Evolutionary conservation across 2,329 filamentous ascomycete genomes (phyloP), one percentile per base, ranked within the genome.

Genomic region (Talaromyces sp.): DNA sequence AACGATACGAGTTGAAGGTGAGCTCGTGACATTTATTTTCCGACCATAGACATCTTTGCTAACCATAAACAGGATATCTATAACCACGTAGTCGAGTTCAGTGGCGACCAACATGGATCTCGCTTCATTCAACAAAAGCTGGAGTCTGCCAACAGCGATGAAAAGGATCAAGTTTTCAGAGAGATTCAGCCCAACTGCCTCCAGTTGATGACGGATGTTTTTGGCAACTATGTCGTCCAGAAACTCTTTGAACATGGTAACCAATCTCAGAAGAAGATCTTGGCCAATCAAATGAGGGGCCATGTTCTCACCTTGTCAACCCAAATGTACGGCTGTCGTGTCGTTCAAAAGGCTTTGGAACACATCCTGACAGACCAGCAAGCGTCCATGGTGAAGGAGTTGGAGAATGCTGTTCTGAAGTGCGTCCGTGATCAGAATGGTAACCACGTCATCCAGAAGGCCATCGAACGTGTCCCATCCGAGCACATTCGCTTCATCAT

Each of bases 211-310:
- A 93, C 88, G 52, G 94, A 97, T 72, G 88, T 97, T 0, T 99
- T 97, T 70, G 94, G 94, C 58, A 99, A 99, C 74, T 99, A 97
- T 70, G 94, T 99, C 38, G 92, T 97, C 43, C 94, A 99, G 70
- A 97, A 97, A 73, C 88, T 97, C 71, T 97, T 97, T 64, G 93
- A 97, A 72, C 91, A 97, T 72, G 93, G 94, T 43, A 95, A 91
- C 66, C 92, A 96, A 74, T 84, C 88, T 0, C 94, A 99, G 77
- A 99, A 99, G 79, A 92, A 88, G 74, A 83, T 89, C 2, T 77
- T 99, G 48, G 92, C 91, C 0, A 86, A 87, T 64, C 87, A 90
- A 73, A 97, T 97, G 92, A 90, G 88, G 72, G 89, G 89, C 7
- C 90, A 92, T 69, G 86, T 97, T 12, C 79, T 90, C 52, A 84